A percentile compares a stretch with the other conserved stretches of the same genome.
Evolutionary conservation across 768 basidiomycete genomes (phyloP).

Genomic region (Boletus reticuloceps): DNA sequence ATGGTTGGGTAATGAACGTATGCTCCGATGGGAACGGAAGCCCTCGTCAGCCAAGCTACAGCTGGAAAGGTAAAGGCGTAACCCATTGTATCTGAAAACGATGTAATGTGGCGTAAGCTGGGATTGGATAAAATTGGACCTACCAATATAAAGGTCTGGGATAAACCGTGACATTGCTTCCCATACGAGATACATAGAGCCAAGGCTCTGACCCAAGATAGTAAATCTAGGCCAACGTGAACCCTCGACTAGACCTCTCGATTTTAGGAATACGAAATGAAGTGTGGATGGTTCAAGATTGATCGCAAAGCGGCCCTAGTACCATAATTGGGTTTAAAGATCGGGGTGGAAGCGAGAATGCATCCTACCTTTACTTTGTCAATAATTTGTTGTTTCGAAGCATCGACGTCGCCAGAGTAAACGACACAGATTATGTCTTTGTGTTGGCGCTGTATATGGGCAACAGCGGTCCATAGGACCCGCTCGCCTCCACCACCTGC

Average conservation of each 20-base stretch:
- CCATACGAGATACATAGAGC: slow-evolving; percentile 79
- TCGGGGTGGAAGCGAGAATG: not conserved
- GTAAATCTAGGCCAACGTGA: slow-evolving; percentile 88
- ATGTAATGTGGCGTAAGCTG: no score
- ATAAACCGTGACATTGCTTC: slow-evolving; percentile 78
- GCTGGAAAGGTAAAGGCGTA: slow-evolving; percentile 92
- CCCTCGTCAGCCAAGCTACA: slow-evolving; percentile 52
- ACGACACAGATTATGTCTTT: slow-evolving; percentile 69
- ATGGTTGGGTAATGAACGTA: slow-evolving; percentile 98
- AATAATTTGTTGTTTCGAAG: slow-evolving; percentile 77
- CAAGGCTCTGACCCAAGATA: slow-evolving; percentile 86
- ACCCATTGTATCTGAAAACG: slow-evolving; percentile 86
- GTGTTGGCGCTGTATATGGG: slow-evolving; percentile 66
- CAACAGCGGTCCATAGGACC: slow-evolving; percentile 90
- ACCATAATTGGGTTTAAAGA: not conserved
- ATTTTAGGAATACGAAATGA: slow-evolving; percentile 78
- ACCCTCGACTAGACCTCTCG: slow-evolving; percentile 74
- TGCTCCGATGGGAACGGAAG: slow-evolving; percentile 72
- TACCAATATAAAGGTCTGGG: slow-evolving; percentile 91
- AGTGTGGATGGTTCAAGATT: slow-evolving; percentile 59
- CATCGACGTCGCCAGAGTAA: slow-evolving; percentile 86
- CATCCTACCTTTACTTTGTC: slow-evolving; percentile 68
- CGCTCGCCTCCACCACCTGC: slow-evolving; percentile 97
- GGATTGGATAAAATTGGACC: slow-evolving; percentile 13
- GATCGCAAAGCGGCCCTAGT: slow-evolving; percentile 80